These are phyloP conservation scores for Tulasnella sp. DNA, from an alignment of 768 basidiomycete species.

Conservation along the genomic window DNA sequence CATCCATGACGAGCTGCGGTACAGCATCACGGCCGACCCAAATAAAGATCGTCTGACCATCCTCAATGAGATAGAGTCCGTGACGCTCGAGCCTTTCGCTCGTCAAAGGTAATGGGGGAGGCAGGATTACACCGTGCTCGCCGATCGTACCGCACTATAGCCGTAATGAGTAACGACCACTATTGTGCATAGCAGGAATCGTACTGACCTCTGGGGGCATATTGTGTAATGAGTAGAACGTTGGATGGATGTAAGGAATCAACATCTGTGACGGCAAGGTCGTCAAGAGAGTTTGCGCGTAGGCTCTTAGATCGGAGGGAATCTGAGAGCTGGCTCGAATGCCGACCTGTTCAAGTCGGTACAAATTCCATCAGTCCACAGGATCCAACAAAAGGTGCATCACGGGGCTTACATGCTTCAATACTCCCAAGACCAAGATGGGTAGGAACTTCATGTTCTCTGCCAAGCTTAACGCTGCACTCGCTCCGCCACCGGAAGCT, in stretches of 20 bases:
- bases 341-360: slow-evolving; percentile 49
- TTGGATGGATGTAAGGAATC: slow-evolving; percentile 88
- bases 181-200: background rate
- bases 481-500: slow-evolving; percentile 82
- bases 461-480: slow-evolving; percentile 80
- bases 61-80: slow-evolving; percentile 93
- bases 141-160: slow-evolving; percentile 82
- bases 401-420: slow-evolving; percentile 68
- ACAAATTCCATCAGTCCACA: no score
- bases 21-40: slow-evolving; percentile 98
- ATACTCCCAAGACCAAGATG: slow-evolving; percentile 71
- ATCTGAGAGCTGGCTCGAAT: slow-evolving; percentile 94
- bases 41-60: slow-evolving; percentile 94
- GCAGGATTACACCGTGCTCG: slow-evolving; percentile 79
- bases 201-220: slow-evolving; percentile 77
- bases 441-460: slow-evolving; percentile 95
- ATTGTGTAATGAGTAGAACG: slow-evolving; percentile 91
- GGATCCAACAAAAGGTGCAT: no score
- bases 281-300: slow-evolving; percentile 85
- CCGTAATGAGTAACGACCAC: slow-evolving; percentile 5
- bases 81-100: slow-evolving; percentile 93
- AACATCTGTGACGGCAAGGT: slow-evolving; percentile 85
- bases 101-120: slow-evolving; percentile 77
- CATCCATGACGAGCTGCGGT: slow-evolving; percentile 87
- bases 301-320: slow-evolving; percentile 90